Evolutionary conservation across 2,329 filamentous ascomycete species (phyloP).

Genomic region (Tolypocladium paradoxum): DNA sequence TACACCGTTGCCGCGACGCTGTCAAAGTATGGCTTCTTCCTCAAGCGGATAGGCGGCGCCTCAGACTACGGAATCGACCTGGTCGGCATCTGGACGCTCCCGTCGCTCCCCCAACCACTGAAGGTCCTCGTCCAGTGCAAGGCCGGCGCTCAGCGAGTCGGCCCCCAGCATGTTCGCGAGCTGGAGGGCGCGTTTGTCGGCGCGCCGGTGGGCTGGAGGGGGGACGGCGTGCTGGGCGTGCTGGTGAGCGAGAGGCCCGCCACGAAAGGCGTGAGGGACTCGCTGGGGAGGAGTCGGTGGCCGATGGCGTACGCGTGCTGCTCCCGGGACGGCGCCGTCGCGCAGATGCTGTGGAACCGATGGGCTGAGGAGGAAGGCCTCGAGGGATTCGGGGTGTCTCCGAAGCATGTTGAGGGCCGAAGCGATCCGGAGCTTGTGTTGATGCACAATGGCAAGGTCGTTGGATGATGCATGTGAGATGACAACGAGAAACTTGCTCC

Average conservation of each 20-base stretch:
- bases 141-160: constrained; percentile 36
- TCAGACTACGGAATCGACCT: constrained; percentile 67
- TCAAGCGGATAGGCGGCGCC: constrained; percentile 54
- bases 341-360: constrained; percentile 65
- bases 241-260: constrained; percentile 59
- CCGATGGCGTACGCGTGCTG: constrained; percentile 65
- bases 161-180: constrained; percentile 58
- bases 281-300: constrained; percentile 53
- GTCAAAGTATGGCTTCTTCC: constrained; percentile 48
- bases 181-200: constrained; percentile 68
- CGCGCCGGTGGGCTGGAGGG: constrained; percentile 64
- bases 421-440: constrained; percentile 34
- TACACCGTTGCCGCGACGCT: constrained; percentile 53
- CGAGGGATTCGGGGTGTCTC: constrained; percentile 43
- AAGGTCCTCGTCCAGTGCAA: constrained; percentile 60
- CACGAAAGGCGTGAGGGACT: constrained; percentile 68
- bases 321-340: constrained; percentile 42
- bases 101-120: constrained; percentile 21
- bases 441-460: constrained; percentile 36
- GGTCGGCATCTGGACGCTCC: constrained; percentile 57
- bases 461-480: constrained; percentile 7
- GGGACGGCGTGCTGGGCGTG: constrained; percentile 54
- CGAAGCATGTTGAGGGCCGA: constrained; percentile 26
- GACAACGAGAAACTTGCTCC: too few species aligned
- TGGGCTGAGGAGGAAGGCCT: constrained; percentile 52